Evolutionary conservation across 2,329 filamentous ascomycete species (phyloP).

Genomic region (Chaetomium strumarium): DNA sequence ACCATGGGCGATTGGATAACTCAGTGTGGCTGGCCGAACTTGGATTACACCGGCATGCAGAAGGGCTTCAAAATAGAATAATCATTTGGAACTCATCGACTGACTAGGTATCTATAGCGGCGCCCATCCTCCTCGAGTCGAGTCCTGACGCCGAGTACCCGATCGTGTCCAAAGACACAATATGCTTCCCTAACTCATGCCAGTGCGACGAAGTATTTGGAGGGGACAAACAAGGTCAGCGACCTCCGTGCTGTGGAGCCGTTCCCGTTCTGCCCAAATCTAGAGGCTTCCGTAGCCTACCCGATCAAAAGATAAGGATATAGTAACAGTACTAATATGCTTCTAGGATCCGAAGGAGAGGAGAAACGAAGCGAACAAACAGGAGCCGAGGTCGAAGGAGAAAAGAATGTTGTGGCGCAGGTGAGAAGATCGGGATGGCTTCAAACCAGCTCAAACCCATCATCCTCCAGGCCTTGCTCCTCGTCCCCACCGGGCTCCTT

Average conservation of each 20-base stretch:
- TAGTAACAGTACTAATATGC: background rate
- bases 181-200: background rate
- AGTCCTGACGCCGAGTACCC: background rate
- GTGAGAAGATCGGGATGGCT: background rate
- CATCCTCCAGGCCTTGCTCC: conserved; percentile 31
- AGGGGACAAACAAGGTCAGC: background rate
- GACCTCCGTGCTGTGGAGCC: background rate
- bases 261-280: background rate
- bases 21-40: no score
- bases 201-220: background rate
- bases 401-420: background rate
- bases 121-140: background rate
- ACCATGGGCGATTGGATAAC: no score
- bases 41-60: no score
- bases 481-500: conserved; percentile 28
- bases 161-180: background rate
- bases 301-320: background rate
- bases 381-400: background rate
- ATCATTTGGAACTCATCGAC: no score
- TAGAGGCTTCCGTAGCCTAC: background rate
- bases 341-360: background rate
- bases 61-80: no score
- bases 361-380: background rate
- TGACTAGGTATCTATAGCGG: background rate
- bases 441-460: conserved; percentile 39